Base-by-base conservation (phyloP, 768 basidiomycete species). In the Crassisporium funariophilum region DNA sequence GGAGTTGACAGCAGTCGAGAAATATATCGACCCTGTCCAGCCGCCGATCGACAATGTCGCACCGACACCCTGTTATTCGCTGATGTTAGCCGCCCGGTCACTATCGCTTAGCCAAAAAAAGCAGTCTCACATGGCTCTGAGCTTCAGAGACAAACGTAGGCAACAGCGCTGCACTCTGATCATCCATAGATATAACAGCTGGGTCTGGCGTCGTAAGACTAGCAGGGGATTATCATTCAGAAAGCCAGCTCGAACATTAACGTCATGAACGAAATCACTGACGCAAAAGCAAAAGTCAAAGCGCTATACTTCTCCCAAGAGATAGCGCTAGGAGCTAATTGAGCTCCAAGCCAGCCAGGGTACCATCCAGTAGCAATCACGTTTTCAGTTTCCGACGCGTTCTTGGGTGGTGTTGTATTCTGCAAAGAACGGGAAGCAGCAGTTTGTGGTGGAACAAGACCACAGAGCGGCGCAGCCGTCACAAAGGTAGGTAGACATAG, bases 31-130 rank as follows among this genome's bases (percentile, higher is more conserved):
- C 4, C 88, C 88, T 3, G 67, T 72, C 84, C 85, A 90, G 17
- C 88, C 88, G 21, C 88, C 88, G 13, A 91, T 69, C 0, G 82
- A 78, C 21, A 86, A 48, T 9, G 76, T 60, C 0, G 86, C 80
- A 37, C 72, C 68, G 9, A 87, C 83, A 50, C 62, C 56, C 85
- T 88, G 42, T 1, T 20, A 31, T 17, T 20, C n/a, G 23, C 33
- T 40, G 23, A 51, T 47, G 36, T 34, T 23, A 33, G n/a, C 31
- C 35, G 19, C 20, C n/a, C 15, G 35, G 2, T 29, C 35, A 11
- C 10, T 23, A 7, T 25, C 15, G 19, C 19, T 4, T 25, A 29
- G 10, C 9, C 8, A n/a, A 13, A 24, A 13, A 22, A 41, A 44
- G 15, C 22, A 25, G 4, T 16, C 65, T 44, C 50, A 74, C 77